A percentile compares a stretch with the other conserved stretches of the same genome.
Evolutionary conservation across 2,329 filamentous ascomycete genomes (phyloP).

Genomic region (Tolypocladium sp.): DNA sequence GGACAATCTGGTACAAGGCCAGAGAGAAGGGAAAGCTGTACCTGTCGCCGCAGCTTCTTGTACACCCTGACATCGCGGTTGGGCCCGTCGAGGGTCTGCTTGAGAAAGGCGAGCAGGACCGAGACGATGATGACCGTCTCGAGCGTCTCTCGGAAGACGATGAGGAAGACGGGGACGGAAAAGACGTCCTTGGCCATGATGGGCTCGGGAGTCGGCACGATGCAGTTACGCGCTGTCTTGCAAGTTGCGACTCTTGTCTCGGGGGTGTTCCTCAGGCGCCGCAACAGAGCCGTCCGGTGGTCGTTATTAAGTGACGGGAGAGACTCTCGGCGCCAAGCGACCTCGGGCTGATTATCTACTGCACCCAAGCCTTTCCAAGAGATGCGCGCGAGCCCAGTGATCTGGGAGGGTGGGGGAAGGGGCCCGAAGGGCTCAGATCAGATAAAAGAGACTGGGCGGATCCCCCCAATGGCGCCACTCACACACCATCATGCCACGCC

Average conservation of each 20-base stretch:
- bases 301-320: background rate
- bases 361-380: background rate
- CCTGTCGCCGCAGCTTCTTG: slow-evolving; percentile 59
- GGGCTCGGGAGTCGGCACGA: background rate
- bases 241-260: background rate
- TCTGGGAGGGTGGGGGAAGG: background rate
- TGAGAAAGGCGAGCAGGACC: slow-evolving; percentile 76
- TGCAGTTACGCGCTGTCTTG: background rate
- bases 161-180: slow-evolving; percentile 77
- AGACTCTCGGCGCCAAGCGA: background rate
- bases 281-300: background rate
- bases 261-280: no score
- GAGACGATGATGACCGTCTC: slow-evolving; percentile 82
- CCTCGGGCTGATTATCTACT: background rate
- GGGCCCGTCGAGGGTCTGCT: slow-evolving; percentile 63
- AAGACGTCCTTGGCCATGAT: slow-evolving; percentile 61
- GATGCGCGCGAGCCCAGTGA: background rate
- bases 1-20: no score
- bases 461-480: background rate
- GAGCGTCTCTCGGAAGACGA: slow-evolving; percentile 77
- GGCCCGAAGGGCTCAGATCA: background rate
- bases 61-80: slow-evolving; percentile 52
- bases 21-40: slow-evolving; percentile 19
- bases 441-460: background rate
- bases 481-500: background rate